These are phyloP conservation scores for Graphilbum sp. DNA, from an alignment of 2,329 filamentous ascomycete species.

Conservation along the genomic window DNA sequence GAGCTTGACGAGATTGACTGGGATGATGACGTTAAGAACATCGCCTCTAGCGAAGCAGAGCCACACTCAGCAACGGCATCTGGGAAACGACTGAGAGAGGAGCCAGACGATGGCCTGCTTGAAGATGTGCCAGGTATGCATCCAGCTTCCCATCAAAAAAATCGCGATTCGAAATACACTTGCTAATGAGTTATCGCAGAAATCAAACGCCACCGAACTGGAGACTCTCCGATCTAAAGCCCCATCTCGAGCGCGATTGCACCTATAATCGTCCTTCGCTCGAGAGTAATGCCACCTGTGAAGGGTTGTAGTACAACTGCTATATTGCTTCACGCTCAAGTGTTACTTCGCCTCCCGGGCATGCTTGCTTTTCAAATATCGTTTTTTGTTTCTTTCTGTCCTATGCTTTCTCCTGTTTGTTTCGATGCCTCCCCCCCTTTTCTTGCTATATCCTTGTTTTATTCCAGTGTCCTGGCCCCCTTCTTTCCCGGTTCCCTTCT, in stretches of 20 bases:
- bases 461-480: not conserved
- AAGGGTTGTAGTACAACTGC: not conserved
- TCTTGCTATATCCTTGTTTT: not conserved
- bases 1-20: conserved; percentile 18
- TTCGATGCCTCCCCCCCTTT: no score
- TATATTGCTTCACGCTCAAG: not conserved
- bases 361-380: not conserved
- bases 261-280: not conserved
- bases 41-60: conserved; percentile 9
- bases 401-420: no score
- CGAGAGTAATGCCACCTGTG: no score
- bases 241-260: not conserved
- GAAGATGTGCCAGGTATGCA: conserved; percentile 19
- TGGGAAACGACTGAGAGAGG: conserved; percentile 16
- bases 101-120: conserved; percentile 8
- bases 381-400: not conserved
- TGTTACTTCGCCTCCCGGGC: no score
- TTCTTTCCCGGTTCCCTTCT: not conserved
- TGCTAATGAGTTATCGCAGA: conserved; percentile 13
- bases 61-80: conserved; percentile 12
- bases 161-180: no score
- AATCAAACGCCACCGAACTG: conserved; percentile 33
- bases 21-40: conserved; percentile 19
- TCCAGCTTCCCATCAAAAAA: no score
- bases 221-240: conserved; percentile 4